phyloP scores from a whole-genome alignment of 2,329 filamentous ascomycete species.

The Verticillium nonalfalfae region DNA sequence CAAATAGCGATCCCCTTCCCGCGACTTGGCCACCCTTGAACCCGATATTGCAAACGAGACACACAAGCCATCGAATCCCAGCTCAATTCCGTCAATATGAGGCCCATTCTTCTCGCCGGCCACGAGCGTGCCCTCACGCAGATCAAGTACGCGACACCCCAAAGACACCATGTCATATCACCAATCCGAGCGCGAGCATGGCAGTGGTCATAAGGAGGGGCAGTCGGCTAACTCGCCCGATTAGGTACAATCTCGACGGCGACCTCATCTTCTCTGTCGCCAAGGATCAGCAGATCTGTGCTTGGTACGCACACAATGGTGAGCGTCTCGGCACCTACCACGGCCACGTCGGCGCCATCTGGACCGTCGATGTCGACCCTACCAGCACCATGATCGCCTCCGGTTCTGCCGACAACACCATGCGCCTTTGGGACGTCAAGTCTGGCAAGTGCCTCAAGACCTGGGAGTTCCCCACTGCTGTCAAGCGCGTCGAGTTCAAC shows the following conservation, averaged over 20 bases:
- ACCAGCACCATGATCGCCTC: constrained; percentile 88
- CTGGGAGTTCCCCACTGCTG: constrained; percentile 95
- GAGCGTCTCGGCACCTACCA: constrained; percentile 95
- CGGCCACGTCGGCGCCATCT: constrained; percentile 95
- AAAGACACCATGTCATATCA: neutral
- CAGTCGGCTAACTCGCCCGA: neutral
- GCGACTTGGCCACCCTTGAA: neutral
- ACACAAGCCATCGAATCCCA: constrained; percentile 7
- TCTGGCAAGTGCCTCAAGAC: constrained; percentile 89
- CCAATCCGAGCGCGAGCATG: neutral
- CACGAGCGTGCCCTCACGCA: constrained; percentile 96
- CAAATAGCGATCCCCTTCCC: constrained; percentile 10
- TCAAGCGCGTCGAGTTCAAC: constrained; percentile 97
- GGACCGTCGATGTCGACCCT: constrained; percentile 96
- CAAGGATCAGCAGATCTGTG: constrained; percentile 96
- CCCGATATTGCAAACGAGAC: constrained; percentile 5
- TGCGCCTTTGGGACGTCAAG: constrained; percentile 94
- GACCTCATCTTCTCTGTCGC: constrained; percentile 93
- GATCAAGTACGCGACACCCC: constrained; percentile 59
- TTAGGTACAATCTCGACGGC: constrained; percentile 85
- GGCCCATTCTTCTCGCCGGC: constrained; percentile 91
- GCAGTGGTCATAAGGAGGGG: constrained; percentile 2
- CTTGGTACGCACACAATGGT: constrained; percentile 96
- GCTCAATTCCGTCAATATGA: constrained; percentile 58
- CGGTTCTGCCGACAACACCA: constrained; percentile 96